Evolutionary conservation across 176 grass and related monocot species (phyloP).

Genomic region (Saccharum officinarum): DNA sequence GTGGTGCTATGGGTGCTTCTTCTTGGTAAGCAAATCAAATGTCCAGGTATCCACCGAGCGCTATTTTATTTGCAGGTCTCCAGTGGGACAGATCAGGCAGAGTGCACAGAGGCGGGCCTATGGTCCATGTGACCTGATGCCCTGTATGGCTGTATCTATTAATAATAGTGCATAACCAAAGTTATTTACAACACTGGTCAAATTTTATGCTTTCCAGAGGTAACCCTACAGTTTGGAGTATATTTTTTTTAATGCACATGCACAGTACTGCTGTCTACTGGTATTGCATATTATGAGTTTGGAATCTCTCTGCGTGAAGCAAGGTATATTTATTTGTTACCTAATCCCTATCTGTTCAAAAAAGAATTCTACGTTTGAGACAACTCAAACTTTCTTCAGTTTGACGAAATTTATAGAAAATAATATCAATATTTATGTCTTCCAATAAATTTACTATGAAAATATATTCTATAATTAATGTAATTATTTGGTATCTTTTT

Average conservation of each 20-base stretch:
- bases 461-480: neutral
- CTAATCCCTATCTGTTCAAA: neutral
- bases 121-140: conserved; percentile 36
- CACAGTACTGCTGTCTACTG: neutral
- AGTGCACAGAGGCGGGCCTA: conserved; percentile 30
- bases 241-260: neutral
- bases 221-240: conserved; percentile 8
- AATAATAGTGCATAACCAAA: conserved; percentile 11
- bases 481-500: neutral
- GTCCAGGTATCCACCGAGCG: neutral
- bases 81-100: conserved; percentile 28
- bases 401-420: neutral
- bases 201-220: neutral
- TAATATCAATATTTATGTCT: neutral
- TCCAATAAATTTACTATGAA: neutral
- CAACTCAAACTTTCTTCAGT: neutral
- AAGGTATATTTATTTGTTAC: conserved; percentile 26
- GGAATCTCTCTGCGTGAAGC: conserved; percentile 31
- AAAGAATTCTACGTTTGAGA: neutral
- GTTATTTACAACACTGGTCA: neutral
- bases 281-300: neutral
- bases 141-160: conserved; percentile 17
- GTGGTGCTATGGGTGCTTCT: neutral
- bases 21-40: conserved; percentile 29
- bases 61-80: conserved; percentile 50